These are phyloP conservation scores for Colletotrichum tropicale DNA, from an alignment of 2,329 filamentous ascomycete genomes.

Conservation along the genomic window DNA sequence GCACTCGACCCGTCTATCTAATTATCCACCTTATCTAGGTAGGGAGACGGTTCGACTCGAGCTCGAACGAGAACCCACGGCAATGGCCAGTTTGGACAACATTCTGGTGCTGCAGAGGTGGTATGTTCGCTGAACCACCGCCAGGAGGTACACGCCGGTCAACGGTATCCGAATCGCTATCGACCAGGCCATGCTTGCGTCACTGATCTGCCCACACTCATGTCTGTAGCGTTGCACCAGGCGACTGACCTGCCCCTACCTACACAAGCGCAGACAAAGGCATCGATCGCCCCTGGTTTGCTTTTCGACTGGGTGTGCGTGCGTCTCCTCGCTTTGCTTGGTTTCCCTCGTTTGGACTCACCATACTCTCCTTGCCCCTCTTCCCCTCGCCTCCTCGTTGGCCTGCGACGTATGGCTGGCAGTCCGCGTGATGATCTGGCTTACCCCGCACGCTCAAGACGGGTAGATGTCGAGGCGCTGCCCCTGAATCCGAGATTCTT, in stretches of 20 bases:
- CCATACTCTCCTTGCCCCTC: neutral
- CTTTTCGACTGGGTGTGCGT: neutral
- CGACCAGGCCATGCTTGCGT: constrained; percentile 11
- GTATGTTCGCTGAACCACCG: neutral
- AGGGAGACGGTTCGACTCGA: neutral
- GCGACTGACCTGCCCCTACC: neutral
- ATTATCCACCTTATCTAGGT: neutral
- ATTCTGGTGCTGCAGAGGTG: neutral
- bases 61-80: neutral
- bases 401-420: constrained; percentile 6
- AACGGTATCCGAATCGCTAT: neutral
- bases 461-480: neutral
- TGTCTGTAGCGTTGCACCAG: constrained; percentile 5
- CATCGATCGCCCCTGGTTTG: neutral
- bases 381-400: neutral
- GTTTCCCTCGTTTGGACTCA: neutral
- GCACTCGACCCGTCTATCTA: neutral
- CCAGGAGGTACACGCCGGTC: neutral
- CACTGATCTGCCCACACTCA: constrained; percentile 14
- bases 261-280: neutral
- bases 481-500: constrained; percentile 13
- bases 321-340: neutral
- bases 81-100: neutral
- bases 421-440: constrained; percentile 21
- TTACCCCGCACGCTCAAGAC: constrained; percentile 22